Evolutionary conservation across 2,329 filamentous ascomycete genomes (phyloP).

Genomic region (Volutella citrinella): DNA sequence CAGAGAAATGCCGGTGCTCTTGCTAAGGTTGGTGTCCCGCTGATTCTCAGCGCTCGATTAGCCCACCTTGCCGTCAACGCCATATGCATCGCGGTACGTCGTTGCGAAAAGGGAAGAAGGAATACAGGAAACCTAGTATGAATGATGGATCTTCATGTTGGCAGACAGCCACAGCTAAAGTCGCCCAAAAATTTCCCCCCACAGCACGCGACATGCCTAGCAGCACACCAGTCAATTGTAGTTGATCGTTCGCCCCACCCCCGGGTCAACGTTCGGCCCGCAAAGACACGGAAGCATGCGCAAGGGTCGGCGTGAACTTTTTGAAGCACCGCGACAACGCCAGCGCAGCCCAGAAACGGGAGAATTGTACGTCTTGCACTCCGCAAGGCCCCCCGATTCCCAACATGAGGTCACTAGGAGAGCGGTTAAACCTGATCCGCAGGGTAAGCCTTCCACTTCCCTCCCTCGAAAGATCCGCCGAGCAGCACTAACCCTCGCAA

Average conservation of each 20-base stretch:
- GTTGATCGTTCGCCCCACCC: slow-evolving; percentile 13
- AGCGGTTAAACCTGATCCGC: slow-evolving; percentile 72
- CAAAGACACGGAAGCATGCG: too few relatives aligned
- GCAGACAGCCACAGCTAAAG: too few relatives aligned
- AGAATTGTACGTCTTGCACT: slow-evolving; percentile 15
- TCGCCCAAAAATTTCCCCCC: slow-evolving; percentile 26
- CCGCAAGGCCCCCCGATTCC: slow-evolving; percentile 13
- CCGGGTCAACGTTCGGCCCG: slow-evolving; percentile 29
- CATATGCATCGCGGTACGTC: slow-evolving; percentile 39
- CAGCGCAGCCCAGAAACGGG: too few relatives aligned
- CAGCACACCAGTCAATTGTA: slow-evolving; percentile 9
- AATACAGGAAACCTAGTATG: too few relatives aligned
- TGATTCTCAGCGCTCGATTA: slow-evolving; percentile 39
- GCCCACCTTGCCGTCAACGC: slow-evolving; percentile 42
- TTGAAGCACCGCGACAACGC: too few relatives aligned
- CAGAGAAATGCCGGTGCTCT: slow-evolving; percentile 49
- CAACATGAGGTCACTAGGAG: slow-evolving; percentile 49
- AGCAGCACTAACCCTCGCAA: slow-evolving; percentile 17
- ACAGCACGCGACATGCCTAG: slow-evolving; percentile 12
- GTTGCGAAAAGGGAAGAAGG: too few relatives aligned
- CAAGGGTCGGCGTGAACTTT: too few relatives aligned
- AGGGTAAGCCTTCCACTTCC: slow-evolving; percentile 54
- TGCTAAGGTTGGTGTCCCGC: slow-evolving; percentile 32
- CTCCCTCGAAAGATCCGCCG: neutral
- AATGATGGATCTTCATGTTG: too few relatives aligned